Evolutionary conservation across 768 basidiomycete genomes (phyloP), one percentile per base, ranked within the genome.

Genomic region (Russula emetica): DNA sequence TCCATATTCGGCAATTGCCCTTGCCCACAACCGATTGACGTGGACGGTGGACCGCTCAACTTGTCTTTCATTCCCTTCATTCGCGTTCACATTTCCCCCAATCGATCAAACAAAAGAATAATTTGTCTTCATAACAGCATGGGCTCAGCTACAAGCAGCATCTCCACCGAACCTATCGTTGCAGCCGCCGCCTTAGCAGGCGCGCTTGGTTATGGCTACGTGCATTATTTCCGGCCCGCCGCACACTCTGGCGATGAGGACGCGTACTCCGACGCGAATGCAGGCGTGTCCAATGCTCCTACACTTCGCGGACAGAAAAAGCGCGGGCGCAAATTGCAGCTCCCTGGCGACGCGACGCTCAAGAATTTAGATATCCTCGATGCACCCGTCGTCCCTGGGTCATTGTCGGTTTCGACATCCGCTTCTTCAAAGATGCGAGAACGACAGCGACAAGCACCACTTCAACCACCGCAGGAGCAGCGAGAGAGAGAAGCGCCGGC

Each of bases 141-240:
- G 82, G 82, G 82, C 51, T 76, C 78, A 24, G 69, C 78, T 58
- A 77, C 79, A 62, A 83, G 82, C 64, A 71, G 74, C 44, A 56
- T 82, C 14, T 71, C 78, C 22, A 60, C 78, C 24, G 78, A 82
- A 67, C 64, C 72, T 47, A 72, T 76, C 32, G 32, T 79, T 49
- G 75, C 79, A 16, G 71, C 72, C 30, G 72, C 74, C 34, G 74
- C 79, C 51, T 72, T 81, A 47, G 75, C 75, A 50, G 78, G 78
- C 57, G 76, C 77, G 20, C 71, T 80, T 51, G 78, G 76, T 5
- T 67, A 78, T 24, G 78, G 78, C 30, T 79, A 80, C 67, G 44
- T 68, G 51, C 66, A 67, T 16, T 67, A 71, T 57, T n/a, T 61
- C 52, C 51, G 50, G 32, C n/a, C 58, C 45, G n/a, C 22, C n/a